Evolutionary conservation across 805 yeast species (phyloP).

Genomic region (Starmerella ratchasimensis): DNA sequence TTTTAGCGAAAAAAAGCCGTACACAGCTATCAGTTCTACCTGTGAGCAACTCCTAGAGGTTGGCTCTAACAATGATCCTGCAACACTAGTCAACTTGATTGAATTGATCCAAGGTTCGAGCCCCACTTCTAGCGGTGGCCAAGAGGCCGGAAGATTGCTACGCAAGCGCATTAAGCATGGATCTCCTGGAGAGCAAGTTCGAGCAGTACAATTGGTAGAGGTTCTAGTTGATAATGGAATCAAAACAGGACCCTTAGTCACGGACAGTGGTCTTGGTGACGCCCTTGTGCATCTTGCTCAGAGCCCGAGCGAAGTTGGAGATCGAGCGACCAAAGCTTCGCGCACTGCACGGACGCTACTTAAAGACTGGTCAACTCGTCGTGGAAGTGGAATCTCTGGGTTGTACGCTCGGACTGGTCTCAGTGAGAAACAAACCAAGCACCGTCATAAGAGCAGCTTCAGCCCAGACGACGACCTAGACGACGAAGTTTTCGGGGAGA

Average conservation of each 20-base stretch:
- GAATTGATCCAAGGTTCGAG: conserved; percentile 35
- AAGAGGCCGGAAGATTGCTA: conserved; percentile 82
- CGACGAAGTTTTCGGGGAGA: conserved; percentile 9
- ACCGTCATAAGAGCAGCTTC: conserved; percentile 6
- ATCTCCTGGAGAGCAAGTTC: conserved; percentile 42
- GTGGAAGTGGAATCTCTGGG: conserved; percentile 10
- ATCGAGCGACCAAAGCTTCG: conserved; percentile 31
- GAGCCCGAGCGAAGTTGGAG: conserved; percentile 3
- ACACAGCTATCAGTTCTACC: conserved; percentile 31
- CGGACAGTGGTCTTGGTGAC: conserved; percentile 19
- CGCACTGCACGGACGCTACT: conserved; percentile 40
- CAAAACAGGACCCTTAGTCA: conserved; percentile 14
- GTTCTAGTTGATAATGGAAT: conserved; percentile 40
- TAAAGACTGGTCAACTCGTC: conserved; percentile 43
- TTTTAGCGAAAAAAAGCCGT: conserved; percentile 28
- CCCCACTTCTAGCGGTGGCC: conserved; percentile 29
- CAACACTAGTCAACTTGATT: conserved; percentile 43
- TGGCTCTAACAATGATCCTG: conserved; percentile 29
- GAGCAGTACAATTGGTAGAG: conserved; percentile 55
- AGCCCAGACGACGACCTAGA: conserved; percentile 17
- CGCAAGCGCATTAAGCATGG: conserved; percentile 86
- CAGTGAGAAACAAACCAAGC: conserved; percentile 1
- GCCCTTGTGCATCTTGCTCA: conserved; percentile 36
- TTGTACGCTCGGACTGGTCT: conserved; percentile 14
- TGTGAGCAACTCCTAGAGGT: conserved; percentile 28